Evolutionary conservation across 2,329 filamentous ascomycete species (phyloP), one percentile per base, ranked within the genome.

Genomic region (Fusarium sp.): DNA sequence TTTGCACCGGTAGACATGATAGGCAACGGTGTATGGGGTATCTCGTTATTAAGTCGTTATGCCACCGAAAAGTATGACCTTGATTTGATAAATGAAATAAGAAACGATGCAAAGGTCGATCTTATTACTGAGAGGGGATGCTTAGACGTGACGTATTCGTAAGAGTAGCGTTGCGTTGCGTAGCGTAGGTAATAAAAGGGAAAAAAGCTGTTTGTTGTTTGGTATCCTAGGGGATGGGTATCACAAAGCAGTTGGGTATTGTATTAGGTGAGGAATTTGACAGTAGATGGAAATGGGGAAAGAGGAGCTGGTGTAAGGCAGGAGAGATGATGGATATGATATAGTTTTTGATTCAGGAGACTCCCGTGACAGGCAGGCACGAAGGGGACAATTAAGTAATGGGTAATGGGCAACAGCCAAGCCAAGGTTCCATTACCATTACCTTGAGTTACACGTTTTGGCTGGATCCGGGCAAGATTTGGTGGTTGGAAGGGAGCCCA

Each of bases 1-100:
- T 80, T 80, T 71, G 73, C 75, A 69, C 79, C 81, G 73, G 74
- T 74, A 53, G 81, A 71, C 80, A 81, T 82, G 74, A 48, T 75
- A 73, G 62, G 61, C 65, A 51, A 62, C 41, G 41, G 56, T 48
- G 18, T 66, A 55, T 63, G 51, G 60, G 42, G 51, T 66, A 52
- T 66, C 62, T 59, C 54, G 34, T 43, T 65, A 67, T 72, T 65
- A 72, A 63, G 50, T 60, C 58, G 43, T 59, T 52, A 61, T 43
- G 57, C 45, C 50, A 48, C 45, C 39, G 37, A 57, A 62, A 45
- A 52, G 42, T 58, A 60, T 43, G 30, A 48, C 42, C 34, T 53
- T 46, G 16, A 51, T 42, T 41, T 53, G 49, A 45, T 42, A 16
- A 58, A 42, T 50, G 39, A 42, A 43, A 55, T 28, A 51, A 65